A percentile compares a stretch with the other conserved stretches of the same genome.
phyloP scores from a whole-genome alignment of 257 asterid genomes.

The Ophiorrhiza pumila region DNA sequence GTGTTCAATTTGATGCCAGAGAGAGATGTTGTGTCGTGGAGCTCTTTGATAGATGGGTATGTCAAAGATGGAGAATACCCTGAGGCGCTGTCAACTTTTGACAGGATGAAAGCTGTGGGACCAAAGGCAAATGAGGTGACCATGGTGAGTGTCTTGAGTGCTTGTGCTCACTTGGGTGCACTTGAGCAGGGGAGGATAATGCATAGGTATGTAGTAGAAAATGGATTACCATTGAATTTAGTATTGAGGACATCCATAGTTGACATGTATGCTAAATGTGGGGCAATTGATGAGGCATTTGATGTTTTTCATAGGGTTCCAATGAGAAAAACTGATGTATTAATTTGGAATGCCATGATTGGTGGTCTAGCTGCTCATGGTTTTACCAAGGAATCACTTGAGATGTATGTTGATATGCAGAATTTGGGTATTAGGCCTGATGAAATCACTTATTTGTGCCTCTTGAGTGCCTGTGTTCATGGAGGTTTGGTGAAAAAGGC shows the following conservation, averaged over 20 bases:
- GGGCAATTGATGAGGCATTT: slow-evolving; percentile 59
- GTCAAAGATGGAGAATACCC: slow-evolving; percentile 51
- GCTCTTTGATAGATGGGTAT: slow-evolving; percentile 72
- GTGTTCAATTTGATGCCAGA: slow-evolving; percentile 65
- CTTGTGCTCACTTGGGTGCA: slow-evolving; percentile 77
- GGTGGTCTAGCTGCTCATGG: slow-evolving; percentile 90
- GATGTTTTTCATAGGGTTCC: slow-evolving; percentile 44
- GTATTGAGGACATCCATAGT: slow-evolving; percentile 55
- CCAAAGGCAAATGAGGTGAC: slow-evolving; percentile 62
- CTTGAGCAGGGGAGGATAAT: slow-evolving; percentile 62
- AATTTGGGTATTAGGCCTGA: slow-evolving; percentile 34
- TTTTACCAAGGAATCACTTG: slow-evolving; percentile 35
- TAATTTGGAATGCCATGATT: slow-evolving; percentile 72
- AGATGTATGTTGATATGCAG: slow-evolving; percentile 41
- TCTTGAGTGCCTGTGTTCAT: slow-evolving; percentile 69
- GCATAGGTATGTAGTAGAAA: slow-evolving; percentile 44
- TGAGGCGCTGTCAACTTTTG: slow-evolving; percentile 50
- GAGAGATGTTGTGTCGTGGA: slow-evolving; percentile 82
- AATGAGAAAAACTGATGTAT: slow-evolving; percentile 38
- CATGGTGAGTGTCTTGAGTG: slow-evolving; percentile 64
- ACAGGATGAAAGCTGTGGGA: slow-evolving; percentile 41
- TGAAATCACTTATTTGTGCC: slow-evolving; percentile 72
- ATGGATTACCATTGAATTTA: slow-evolving; percentile 47
- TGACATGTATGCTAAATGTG: slow-evolving; percentile 85
- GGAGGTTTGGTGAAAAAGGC: slow-evolving; percentile 72